Conservation (phyloP, 2,329 filamentous ascomycete species). For the Penicillium sclerotigenum region DNA sequence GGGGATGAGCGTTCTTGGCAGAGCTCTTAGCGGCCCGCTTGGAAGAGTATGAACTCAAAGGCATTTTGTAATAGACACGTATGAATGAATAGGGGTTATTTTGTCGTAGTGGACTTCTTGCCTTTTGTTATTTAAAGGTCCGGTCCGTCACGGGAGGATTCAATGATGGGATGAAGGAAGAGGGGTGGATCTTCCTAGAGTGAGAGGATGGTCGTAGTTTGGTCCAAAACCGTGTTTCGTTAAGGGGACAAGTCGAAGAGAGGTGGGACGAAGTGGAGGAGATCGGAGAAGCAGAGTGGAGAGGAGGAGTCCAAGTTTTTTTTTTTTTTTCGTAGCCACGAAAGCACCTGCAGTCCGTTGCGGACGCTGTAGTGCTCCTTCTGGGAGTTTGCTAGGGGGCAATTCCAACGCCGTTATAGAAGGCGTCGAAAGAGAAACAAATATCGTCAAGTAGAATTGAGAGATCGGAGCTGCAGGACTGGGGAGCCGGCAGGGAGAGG, state of each 20-base stretch:
- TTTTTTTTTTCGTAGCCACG: conserved; percentile 20
- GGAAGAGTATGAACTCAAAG: conserved; percentile 27
- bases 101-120: neutral
- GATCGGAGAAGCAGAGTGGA: conserved; percentile 15
- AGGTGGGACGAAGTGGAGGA: conserved; percentile 14
- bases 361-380: conserved; percentile 40
- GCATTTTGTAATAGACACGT: conserved; percentile 15
- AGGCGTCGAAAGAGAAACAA: conserved; percentile 53
- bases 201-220: neutral
- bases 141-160: neutral
- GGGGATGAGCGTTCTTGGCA: conserved; percentile 24
- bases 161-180: neutral
- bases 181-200: neutral
- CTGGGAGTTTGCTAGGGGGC: conserved; percentile 43
- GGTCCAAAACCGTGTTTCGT: neutral
- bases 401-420: conserved; percentile 59
- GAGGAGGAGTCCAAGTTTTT: conserved; percentile 13
- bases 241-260: conserved; percentile 8
- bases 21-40: conserved; percentile 28
- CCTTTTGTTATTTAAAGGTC: neutral
- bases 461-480: conserved; percentile 85
- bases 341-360: conserved; percentile 39
- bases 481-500: conserved; percentile 59
- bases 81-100: neutral
- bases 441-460: conserved; percentile 54